Conservation (phyloP, 805 yeast species). For the Blastobotrys peoriensis region DNA sequence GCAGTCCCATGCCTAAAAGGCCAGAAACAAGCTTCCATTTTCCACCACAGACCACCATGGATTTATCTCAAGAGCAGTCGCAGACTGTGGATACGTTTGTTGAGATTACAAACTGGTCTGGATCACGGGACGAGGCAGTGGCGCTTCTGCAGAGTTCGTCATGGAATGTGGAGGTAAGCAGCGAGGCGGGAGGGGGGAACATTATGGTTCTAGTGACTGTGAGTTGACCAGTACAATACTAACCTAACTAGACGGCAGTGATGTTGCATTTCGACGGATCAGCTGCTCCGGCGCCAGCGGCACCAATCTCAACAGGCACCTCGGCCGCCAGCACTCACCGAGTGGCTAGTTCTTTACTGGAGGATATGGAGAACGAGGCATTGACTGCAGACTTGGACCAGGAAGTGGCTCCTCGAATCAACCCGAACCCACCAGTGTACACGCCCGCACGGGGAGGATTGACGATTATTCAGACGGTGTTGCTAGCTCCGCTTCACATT, state of each 20-base stretch:
- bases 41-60: too few relatives aligned
- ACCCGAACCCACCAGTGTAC: slow-evolving; percentile 24
- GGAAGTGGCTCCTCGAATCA: slow-evolving; percentile 28
- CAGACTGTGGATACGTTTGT: slow-evolving; percentile 25
- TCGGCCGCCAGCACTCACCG: slow-evolving; percentile 5
- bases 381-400: slow-evolving; percentile 19
- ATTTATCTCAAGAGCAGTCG: slow-evolving; percentile 12
- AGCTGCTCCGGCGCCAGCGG: slow-evolving; percentile 1
- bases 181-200: too few relatives aligned
- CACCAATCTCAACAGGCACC: slow-evolving; percentile 6
- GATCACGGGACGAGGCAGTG: slow-evolving; percentile 25
- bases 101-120: slow-evolving; percentile 30
- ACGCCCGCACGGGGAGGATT: slow-evolving; percentile 14
- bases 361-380: slow-evolving; percentile 24
- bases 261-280: slow-evolving; percentile 14
- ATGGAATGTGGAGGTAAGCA: slow-evolving; percentile 36
- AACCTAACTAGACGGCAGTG: slow-evolving; percentile 14
- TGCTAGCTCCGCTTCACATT: slow-evolving; percentile 32
- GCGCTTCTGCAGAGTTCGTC: slow-evolving; percentile 27
- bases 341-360: slow-evolving; percentile 22
- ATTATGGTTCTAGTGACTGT: too few relatives aligned
- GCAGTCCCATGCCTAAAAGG: too few relatives aligned
- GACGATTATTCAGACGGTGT: slow-evolving; percentile 27
- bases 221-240: too few relatives aligned
- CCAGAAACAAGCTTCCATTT: too few relatives aligned